Evolutionary conservation across 208 protist genomes (phyloP).

Genomic region (Trypanosoma conorhini): DNA sequence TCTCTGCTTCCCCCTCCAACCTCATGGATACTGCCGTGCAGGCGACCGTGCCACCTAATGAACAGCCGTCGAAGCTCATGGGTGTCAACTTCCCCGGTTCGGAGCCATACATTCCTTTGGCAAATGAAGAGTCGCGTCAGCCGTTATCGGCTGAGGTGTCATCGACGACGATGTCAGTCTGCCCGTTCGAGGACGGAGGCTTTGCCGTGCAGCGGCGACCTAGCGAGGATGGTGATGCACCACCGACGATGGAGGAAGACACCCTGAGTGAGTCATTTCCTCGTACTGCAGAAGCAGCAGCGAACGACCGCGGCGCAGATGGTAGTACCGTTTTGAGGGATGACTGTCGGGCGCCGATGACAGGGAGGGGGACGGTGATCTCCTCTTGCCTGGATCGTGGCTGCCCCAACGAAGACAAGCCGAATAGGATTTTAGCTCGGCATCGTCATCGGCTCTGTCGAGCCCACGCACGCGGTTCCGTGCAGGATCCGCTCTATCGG

Average conservation of each 20-base stretch:
- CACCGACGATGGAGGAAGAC: neutral
- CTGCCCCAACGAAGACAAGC: neutral
- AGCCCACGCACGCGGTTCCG: neutral
- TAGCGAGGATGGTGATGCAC: neutral
- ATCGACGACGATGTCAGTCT: neutral
- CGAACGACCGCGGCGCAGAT: neutral
- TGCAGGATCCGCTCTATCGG: conserved; percentile 1
- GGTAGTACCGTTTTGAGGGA: neutral
- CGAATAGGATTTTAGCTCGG: neutral
- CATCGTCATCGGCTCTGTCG: conserved; percentile 12
- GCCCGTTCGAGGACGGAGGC: neutral
- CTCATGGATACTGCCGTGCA: neutral
- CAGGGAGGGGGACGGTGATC: neutral
- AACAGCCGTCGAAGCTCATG: neutral
- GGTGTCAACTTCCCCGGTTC: neutral
- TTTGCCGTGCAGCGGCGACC: neutral
- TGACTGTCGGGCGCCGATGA: neutral
- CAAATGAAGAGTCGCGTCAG: neutral
- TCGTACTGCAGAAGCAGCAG: neutral
- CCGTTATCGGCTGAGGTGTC: neutral
- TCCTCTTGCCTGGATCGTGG: neutral
- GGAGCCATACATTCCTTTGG: neutral
- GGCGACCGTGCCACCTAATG: neutral
- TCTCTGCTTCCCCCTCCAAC: neutral
- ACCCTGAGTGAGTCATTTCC: neutral